Evolutionary conservation across 495 filamentous ascomycete genomes (phyloP), one percentile per base, ranked within the genome.

Genomic region (Aspergillus wentii): DNA sequence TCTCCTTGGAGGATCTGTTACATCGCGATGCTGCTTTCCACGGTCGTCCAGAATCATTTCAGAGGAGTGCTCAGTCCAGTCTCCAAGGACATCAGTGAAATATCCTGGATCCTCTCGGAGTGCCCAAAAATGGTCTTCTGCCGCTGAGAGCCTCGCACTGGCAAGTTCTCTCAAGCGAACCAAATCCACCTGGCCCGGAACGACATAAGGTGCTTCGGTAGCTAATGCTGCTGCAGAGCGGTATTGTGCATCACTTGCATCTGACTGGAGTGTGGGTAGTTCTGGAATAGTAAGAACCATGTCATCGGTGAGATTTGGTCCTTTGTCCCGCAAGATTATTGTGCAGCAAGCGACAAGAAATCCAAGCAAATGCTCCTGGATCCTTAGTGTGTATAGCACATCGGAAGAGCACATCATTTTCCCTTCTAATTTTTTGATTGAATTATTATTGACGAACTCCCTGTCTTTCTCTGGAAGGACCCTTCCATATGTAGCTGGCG

Each of bases 71-170:
- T 76, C 72, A 20, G 41, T 51, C 11, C 28, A 35, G 0, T 70
- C 59, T 4, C 28, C 31, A 1, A 74, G 0, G 11, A 37, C 18
- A 3, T 52, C 48, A 5, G 46, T 43, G 30, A 80, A 78, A 42
- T 77, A 81, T 4, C 38, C 56, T 0, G 76, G 74, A 46, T 80
- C 73, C 35, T 78, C 74, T n/a, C 76, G 62, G 25, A 79, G 46
- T 1, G 60, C 41, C 67, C 66, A 73, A 5, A 80, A 23, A 35
- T 74, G 70, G 39, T 79, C 74, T 32, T 71, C 62, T 3, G 65
- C 60, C 14, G 59, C 59, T 1, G 51, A 40, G 1, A 38, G 33
- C 35, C 55, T 61, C 0, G 74, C 64, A 1, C 32, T 25, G 1
- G 78, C 31, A 3, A 80, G 41, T 0, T 52, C 41, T 27, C 62